Base-by-base conservation (phyloP, 768 basidiomycete genomes). In the Pisolithus albus region DNA sequence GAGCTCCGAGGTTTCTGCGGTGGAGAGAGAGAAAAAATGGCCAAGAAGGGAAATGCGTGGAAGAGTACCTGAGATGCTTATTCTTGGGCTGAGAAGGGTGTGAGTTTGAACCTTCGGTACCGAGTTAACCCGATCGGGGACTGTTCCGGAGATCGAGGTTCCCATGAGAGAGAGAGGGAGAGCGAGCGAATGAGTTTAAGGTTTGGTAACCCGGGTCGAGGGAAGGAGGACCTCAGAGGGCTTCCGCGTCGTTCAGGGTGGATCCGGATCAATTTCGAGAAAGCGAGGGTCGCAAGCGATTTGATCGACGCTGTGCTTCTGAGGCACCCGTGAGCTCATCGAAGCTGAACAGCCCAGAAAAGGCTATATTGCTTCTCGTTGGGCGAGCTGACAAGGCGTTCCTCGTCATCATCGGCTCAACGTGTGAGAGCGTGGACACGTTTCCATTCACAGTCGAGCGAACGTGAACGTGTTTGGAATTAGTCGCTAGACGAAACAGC, bases 401-500 rank as follows among this genome's bases (percentile, higher is more conserved):
- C 51, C 51, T 46, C 42, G 34, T 23, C 44, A 30, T 43, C 2
- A 24, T 19, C 26, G 28, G 7, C 26, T 7, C 7, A 23, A 23
- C 23, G 21, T n/a, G 24, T 7, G 5, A 26, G 5, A 26, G 19
- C 24, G 16, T 23, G 9, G 23, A 45, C 43, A 45, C 43, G 43
- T 44, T 44, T 13, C 26, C 43, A 28, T 45, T 5, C 42, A 24
- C 42, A 34, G 32, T 34, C 32, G 32, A 34, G 32, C 11, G 34
- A 34, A 34, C 11, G 34, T 34, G 34, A 13, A 26, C 10, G 34
- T 13, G 34, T 34, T 23, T 34, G 34, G 11, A 11, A 15, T 34
- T 26, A 28, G 23, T 26, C 43, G 23, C 40, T 64, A 62, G 54
- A 52, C 66, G 62, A 62, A 62, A 54, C 64, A 62, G 47, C 28